Evolutionary conservation across 345 rosid genomes (phyloP), one percentile per base, ranked within the genome.

Genomic region (Syzygium grande): DNA sequence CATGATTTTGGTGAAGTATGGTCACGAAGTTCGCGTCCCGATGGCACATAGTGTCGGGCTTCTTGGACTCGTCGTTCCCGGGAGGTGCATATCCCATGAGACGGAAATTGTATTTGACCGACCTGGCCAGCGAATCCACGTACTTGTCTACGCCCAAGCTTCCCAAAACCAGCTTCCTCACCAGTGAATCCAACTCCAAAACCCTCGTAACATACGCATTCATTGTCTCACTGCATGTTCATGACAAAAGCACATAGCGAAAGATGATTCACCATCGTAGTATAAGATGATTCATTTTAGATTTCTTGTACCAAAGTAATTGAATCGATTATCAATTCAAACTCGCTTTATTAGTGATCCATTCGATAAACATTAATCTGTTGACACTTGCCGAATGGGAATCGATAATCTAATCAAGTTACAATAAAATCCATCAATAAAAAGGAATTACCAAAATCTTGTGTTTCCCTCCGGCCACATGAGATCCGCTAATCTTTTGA

Each of bases 1-100:
- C 89, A 51, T 68, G 84, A 49, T 88, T 87, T n/a, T 88, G 89
- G 22, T 84, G 89, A 53, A 88, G 89, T 25, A 88, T 51, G 86
- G 84, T 84, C 63, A 88, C 2, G 65, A 88, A 88, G 59, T 68
- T 88, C 84, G 63, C 51, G 53, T 88, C 86, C 0, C 11, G 27
- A 52, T 88, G 89, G 34, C 51, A 25, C 10, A 14, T 17, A 5
- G 22, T 46, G 43, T 61, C 89, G 5, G 59, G 30, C 29, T 59
- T n/a, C 34, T 30, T 7, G n/a, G 63, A 30, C 68, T 88, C 87
- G 21, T 59, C 38, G 9, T 52, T 12, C 14, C 84, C 52, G 1
- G 87, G 79, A 19, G 85, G 41, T 10, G 30, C 52, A 58, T 87
- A 87, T 51, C 84, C 59, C 49, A 29, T 61, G 23, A 87, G n/a